Conservation (phyloP, 768 basidiomycete species). For the Auricularia cornea region DNA sequence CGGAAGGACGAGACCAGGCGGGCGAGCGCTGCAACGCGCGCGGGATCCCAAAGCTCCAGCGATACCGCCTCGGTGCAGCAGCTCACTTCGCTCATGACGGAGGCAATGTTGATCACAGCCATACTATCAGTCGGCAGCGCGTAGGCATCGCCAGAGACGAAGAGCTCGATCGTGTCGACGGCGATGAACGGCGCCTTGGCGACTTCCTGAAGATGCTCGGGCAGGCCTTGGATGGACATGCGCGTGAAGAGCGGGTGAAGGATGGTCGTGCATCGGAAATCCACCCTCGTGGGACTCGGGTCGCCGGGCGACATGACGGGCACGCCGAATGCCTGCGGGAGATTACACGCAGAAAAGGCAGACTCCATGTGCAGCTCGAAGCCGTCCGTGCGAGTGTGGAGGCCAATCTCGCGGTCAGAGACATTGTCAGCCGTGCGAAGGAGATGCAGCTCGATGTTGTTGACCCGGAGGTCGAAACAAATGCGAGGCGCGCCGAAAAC, state of each 20-base stretch:
- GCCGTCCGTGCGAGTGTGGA: conserved; percentile 53
- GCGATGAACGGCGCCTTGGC: conserved; percentile 36
- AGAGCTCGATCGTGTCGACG: conserved; percentile 47
- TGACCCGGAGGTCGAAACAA: conserved; percentile 39
- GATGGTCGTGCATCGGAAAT: conserved; percentile 14
- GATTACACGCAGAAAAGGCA: conserved; percentile 27
- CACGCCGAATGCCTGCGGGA: conserved; percentile 19
- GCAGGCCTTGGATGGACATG: neutral
- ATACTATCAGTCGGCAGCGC: conserved; percentile 45
- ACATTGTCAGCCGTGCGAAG: conserved; percentile 34
- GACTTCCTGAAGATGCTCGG: conserved; percentile 2
- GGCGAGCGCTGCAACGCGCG: conserved; percentile 45
- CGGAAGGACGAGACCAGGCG: conserved; percentile 37
- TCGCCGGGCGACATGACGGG: conserved; percentile 13
- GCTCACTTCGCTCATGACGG: conserved; percentile 38
- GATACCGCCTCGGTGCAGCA: conserved; percentile 49
- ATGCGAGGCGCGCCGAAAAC: conserved; percentile 40
- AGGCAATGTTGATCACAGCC: conserved; percentile 35
- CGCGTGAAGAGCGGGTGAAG: neutral
- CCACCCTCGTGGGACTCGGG: conserved; percentile 30
- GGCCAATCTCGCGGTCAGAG: conserved; percentile 37
- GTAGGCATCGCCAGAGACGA: conserved; percentile 35
- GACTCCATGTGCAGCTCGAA: conserved; percentile 36
- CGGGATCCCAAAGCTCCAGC: conserved; percentile 59
- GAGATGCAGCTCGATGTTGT: conserved; percentile 42